A percentile compares a stretch with the other conserved stretches of the same genome.
Evolutionary conservation across 2,329 filamentous ascomycete genomes (phyloP).

Genomic region (Xylariales sp.): DNA sequence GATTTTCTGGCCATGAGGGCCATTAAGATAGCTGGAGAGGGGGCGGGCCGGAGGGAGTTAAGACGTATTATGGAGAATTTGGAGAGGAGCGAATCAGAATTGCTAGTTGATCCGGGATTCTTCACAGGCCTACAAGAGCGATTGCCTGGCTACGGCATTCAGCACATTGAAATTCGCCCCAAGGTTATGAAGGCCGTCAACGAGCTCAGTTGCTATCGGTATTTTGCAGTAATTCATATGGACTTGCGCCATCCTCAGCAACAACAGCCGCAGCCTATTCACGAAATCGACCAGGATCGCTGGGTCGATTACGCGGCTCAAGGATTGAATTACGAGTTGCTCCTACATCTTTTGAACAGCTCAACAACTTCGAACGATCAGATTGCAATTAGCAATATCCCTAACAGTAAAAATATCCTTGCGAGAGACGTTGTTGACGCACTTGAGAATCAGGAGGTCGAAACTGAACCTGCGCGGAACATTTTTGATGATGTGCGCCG

Average conservation of each 20-base stretch:
- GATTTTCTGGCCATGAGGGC: not conserved
- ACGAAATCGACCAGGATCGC: not conserved
- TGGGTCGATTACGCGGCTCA: not conserved
- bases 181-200: not conserved
- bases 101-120: not conserved
- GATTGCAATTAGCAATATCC: not conserved
- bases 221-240: not conserved
- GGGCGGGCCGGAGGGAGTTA: not conserved
- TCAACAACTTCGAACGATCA: no score
- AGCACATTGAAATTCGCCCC: not conserved
- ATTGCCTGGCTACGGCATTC: not conserved
- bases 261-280: not conserved
- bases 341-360: not conserved
- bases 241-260: not conserved
- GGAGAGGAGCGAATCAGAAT: not conserved
- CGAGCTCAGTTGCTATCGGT: not conserved
- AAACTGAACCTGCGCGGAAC: not conserved
- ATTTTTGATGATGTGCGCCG: not conserved
- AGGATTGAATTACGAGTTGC: not conserved
- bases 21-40: not conserved
- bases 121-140: not conserved
- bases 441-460: not conserved
- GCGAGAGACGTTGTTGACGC: not conserved
- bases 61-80: not conserved
- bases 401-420: not conserved